Evolutionary conservation across 2,329 filamentous ascomycete genomes (phyloP).

Genomic region (Colletotrichum sp.): DNA sequence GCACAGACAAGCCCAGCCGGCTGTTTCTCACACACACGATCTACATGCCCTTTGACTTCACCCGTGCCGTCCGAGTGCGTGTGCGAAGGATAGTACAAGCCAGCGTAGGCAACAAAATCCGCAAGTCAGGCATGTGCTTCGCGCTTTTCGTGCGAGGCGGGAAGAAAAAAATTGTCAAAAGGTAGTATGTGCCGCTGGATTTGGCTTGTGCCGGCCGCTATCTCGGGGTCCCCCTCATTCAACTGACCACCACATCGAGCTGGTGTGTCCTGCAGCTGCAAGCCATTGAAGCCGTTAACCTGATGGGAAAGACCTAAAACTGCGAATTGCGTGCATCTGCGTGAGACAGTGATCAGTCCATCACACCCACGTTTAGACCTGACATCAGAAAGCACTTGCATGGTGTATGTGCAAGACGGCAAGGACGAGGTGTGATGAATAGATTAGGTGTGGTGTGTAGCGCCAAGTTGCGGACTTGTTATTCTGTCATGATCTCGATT

Average conservation of each 20-base stretch:
- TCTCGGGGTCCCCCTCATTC: constrained; percentile 6
- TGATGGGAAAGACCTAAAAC: neutral
- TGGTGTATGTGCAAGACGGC: constrained; percentile 1
- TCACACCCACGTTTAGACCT: constrained; percentile 5
- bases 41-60: neutral
- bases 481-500: constrained; percentile 17
- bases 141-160: neutral
- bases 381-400: constrained; percentile 20
- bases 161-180: neutral
- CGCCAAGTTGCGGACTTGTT: neutral
- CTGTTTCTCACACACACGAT: neutral
- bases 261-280: constrained; percentile 16
- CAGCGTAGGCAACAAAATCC: neutral
- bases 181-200: neutral
- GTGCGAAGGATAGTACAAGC: neutral
- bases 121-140: constrained; percentile 1
- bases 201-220: constrained; percentile 10
- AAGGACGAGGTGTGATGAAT: constrained; percentile 7
- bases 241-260: neutral
- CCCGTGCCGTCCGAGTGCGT: constrained; percentile 7
- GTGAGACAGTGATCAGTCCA: constrained; percentile 13
- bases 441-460: constrained; percentile 9
- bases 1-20: neutral
- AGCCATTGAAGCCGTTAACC: constrained; percentile 14
- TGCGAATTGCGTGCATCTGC: constrained; percentile 9